A percentile compares a stretch with the other conserved stretches of the same genome.
phyloP scores from a whole-genome alignment of 805 yeast genomes.

The Yueomyces sinensis region DNA sequence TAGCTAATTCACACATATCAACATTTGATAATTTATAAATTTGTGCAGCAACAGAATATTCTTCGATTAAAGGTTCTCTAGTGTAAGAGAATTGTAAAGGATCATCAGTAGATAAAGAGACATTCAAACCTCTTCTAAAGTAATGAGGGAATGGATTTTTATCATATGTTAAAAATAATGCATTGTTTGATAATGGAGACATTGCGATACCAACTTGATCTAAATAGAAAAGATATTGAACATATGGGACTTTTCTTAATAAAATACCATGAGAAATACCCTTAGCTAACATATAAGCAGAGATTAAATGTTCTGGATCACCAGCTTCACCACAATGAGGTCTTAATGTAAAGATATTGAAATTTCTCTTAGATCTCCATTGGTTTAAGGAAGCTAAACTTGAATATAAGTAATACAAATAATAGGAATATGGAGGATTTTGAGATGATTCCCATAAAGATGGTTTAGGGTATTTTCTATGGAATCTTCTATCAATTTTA shows the following conservation, averaged over 20 bases:
- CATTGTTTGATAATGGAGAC: conserved; percentile 97
- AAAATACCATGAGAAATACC: conserved; percentile 93
- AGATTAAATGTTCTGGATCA: conserved; percentile 90
- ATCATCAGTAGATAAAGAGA: conserved; percentile 91
- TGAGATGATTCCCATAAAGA: conserved; percentile 59
- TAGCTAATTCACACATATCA: conserved; percentile 95
- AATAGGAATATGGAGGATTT: conserved; percentile 98
- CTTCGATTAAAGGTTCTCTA: conserved; percentile 93
- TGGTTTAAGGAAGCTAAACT: conserved; percentile 77
- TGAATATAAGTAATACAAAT: conserved; percentile 77
- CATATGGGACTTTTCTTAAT: conserved; percentile 84
- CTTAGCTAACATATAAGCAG: conserved; percentile 80
- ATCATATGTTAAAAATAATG: conserved; percentile 87
- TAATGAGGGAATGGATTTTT: conserved; percentile 90
- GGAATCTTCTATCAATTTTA: conserved; percentile 72
- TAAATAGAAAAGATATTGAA: conserved; percentile 83
- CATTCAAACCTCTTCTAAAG: conserved; percentile 88
- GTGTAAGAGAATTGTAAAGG: conserved; percentile 96
- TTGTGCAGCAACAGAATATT: conserved; percentile 96
- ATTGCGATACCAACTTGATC: conserved; percentile 96
- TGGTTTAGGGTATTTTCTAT: conserved; percentile 77
- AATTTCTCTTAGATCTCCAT: conserved; percentile 63
- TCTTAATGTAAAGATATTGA: conserved; percentile 83
- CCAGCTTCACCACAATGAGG: conserved; percentile 99
- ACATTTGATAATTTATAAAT: conserved; percentile 88